These are phyloP conservation scores for Schizonepeta tenuifolia DNA, from an alignment of 257 asterid genomes.

Conservation along the genomic window DNA sequence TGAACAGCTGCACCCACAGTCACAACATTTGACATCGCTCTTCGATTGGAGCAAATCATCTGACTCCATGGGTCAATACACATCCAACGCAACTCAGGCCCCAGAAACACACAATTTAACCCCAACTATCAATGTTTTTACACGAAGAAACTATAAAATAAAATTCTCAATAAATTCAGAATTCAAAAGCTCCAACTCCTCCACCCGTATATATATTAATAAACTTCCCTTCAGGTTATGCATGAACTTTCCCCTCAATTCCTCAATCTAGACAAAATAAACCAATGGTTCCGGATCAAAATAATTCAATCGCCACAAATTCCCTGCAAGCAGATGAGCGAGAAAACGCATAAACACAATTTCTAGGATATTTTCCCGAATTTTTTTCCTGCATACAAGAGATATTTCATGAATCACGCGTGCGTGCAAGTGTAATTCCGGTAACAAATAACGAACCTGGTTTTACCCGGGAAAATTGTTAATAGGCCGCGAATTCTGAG, in stretches of 20 bases:
- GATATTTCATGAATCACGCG: conserved; percentile 9
- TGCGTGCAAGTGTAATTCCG: conserved; percentile 2
- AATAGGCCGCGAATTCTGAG: conserved; percentile 16
- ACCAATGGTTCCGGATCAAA: conserved; percentile 37
- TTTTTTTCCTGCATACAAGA: not conserved
- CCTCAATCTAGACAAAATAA: conserved; percentile 39
- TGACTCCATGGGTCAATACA: conserved; percentile 61
- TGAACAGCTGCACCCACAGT: conserved; percentile 75
- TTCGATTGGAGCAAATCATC: conserved; percentile 44
- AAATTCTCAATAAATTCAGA: conserved; percentile 20
- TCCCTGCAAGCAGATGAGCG: conserved; percentile 32
- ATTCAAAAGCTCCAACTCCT: conserved; percentile 49
- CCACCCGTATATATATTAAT: conserved; percentile 43
- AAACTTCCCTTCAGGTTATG: conserved; percentile 30
- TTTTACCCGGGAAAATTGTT: conserved; percentile 26
- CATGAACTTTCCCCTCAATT: conserved; percentile 37
- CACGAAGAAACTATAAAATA: conserved; percentile 21
- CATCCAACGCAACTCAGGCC: conserved; percentile 45
- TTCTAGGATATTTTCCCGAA: not conserved
- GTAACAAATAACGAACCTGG: conserved; percentile 30
- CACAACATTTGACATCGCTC: conserved; percentile 60
- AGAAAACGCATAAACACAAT: conserved; percentile 7
- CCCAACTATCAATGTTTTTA: conserved; percentile 32
- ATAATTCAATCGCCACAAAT: conserved; percentile 24
- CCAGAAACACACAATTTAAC: conserved; percentile 29